Base-by-base conservation (phyloP, 768 basidiomycete species). In the Holtermanniella nyarrowii region DNA sequence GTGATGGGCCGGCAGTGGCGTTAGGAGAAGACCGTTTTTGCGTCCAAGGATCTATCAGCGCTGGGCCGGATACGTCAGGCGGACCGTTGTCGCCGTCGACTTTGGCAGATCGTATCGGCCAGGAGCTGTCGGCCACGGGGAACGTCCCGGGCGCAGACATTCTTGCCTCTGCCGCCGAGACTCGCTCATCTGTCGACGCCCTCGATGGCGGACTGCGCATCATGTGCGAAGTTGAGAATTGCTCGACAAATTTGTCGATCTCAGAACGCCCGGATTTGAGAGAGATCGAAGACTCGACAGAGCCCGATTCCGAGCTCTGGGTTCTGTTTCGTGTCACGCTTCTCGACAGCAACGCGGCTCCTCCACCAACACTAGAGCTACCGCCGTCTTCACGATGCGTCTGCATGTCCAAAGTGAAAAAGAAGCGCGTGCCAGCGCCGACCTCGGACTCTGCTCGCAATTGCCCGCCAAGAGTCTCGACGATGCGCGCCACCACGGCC, bases 401-500 rank as follows among this genome's bases (percentile, higher is more conserved):
- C 1, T 58, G 57, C 11, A 68, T 59, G 11, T 73, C 69, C 2
- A 82, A 63, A 1, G 77, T 70, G 55, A 87, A 78, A 5, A 84
- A 84, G 73, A 88, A 87, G 3, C 77, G 76, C 26, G 82, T 83
- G 7, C 86, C 86, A 60, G 77, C 69, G 42, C 74, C 76, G n/a
- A 80, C 74, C 46, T 78, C 77, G 0, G 84, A 86, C 52, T 86
- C 83, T 3, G 86, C 85, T 4, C 83, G 79, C 1, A 89, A 76
- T 65, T 85, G 85, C 2, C 86, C 86, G 0, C 80, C 82, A 1
- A 87, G 76, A 55, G 85, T 85, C 58, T 83, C 81, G 3, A 87
- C 82, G 40, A 87, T 85, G 14, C 85, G 76, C 0, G 84, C 84
- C 11, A 88, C 86, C 4, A 86, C 83, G 3, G 86, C 86, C 25